These are phyloP conservation scores for Colletotrichum sp. DNA, from an alignment of 2,329 filamentous ascomycete species.

Conservation along the genomic window DNA sequence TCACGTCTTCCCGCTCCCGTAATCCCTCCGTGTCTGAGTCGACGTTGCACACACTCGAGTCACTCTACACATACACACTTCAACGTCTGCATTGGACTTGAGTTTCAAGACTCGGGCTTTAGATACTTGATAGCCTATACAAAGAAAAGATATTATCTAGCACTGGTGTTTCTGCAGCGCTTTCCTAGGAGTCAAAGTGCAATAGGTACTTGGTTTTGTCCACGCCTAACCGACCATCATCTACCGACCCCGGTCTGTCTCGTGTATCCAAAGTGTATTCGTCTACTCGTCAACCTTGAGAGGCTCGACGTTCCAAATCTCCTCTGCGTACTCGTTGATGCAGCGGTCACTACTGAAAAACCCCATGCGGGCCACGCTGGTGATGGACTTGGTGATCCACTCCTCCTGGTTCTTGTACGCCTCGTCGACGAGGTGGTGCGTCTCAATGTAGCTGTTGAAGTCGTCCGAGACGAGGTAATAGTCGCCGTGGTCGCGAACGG, in stretches of 20 bases:
- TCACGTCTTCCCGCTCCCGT: background rate
- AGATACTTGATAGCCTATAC: constrained; percentile 3
- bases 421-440: constrained; percentile 88
- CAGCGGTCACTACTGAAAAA: constrained; percentile 96
- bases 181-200: background rate
- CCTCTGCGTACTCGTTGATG: constrained; percentile 96
- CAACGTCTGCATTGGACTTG: background rate
- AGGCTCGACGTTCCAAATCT: constrained; percentile 96
- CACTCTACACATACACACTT: background rate
- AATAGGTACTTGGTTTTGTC: constrained; percentile 6
- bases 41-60: background rate
- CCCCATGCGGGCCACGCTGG: constrained; percentile 89
- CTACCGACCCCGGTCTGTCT: background rate
- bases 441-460: constrained; percentile 93
- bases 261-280: background rate
- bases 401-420: constrained; percentile 90
- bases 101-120: background rate
- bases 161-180: constrained; percentile 7
- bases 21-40: constrained; percentile 7
- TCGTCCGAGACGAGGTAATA: constrained; percentile 98
- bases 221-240: background rate
- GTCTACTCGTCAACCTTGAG: constrained; percentile 50
- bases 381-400: constrained; percentile 91
- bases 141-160: constrained; percentile 18
- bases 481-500: constrained; percentile 91